A percentile compares a stretch with the other conserved stretches of the same genome.
phyloP scores from a whole-genome alignment of 2,329 filamentous ascomycete genomes.

The Diplodia seriata region DNA sequence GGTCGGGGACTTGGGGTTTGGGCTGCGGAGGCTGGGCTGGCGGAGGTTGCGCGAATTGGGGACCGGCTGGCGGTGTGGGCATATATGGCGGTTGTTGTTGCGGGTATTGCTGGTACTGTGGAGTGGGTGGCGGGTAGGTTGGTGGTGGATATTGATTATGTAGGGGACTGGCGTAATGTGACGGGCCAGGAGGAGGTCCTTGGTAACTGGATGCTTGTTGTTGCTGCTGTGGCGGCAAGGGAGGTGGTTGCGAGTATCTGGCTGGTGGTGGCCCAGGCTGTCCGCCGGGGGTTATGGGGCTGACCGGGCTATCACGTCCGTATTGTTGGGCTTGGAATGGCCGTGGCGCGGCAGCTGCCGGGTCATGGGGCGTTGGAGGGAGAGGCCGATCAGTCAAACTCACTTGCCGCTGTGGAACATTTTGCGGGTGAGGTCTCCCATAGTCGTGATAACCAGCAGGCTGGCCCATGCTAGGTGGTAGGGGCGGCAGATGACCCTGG shows the following conservation, averaged over 20 bases:
- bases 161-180: conserved; percentile 35
- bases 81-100: conserved; percentile 40
- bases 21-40: conserved; percentile 33
- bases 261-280: conserved; percentile 36
- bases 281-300: conserved; percentile 45
- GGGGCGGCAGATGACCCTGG: conserved; percentile 41
- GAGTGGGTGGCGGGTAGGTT: conserved; percentile 29
- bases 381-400: conserved; percentile 40
- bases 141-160: conserved; percentile 30
- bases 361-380: conserved; percentile 35
- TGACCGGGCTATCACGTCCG: conserved; percentile 46
- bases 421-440: conserved; percentile 37
- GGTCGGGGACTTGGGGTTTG: conserved; percentile 52
- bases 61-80: conserved; percentile 48
- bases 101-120: conserved; percentile 37
- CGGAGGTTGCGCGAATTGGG: conserved; percentile 34
- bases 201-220: not conserved
- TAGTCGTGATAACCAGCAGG: conserved; percentile 32
- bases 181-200: conserved; percentile 29
- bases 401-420: conserved; percentile 37
- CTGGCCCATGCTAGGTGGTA: conserved; percentile 38
- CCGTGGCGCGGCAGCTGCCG: conserved; percentile 40
- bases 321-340: conserved; percentile 34
- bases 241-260: conserved; percentile 39
- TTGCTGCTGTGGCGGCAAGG: conserved; percentile 24